Base-by-base conservation (phyloP, 768 basidiomycete genomes). In the Podaxis rugospora region DNA sequence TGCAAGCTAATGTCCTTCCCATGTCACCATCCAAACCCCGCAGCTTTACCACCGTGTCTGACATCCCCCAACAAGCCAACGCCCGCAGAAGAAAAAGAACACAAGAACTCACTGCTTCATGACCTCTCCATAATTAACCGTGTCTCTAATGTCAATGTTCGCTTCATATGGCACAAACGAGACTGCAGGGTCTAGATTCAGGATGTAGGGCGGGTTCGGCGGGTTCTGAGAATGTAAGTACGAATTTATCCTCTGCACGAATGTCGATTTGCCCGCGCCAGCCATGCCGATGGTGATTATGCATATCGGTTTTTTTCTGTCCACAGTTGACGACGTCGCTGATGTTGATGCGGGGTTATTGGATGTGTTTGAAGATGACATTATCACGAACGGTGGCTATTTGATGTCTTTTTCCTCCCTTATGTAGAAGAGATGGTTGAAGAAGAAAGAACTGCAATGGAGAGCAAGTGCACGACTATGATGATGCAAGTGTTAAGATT, bases 181-280 rank as follows among this genome's bases (percentile, higher is more conserved):
- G 2, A 98, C 96, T 1, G 97, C 97, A 5, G 97, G 97, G 73
- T 99, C 97, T 62, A 99, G 88, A 72, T 99, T 99, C 72, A 99
- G 83, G 71, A 98, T 89, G 74, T 99, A 99, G 0, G 97, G 95
- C 2, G 90, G 88, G n/a, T 77, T 75, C 25, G 81, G 79, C 1
- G 80, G 84, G 61, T 86, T 71, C 46, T 75, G 74, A 0, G 88
- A 81, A 75, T 96, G 92, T 51, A 98, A 77, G 76, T 98, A 84
- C 13, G 95, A 90, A 72, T 96, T 98, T 59, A 98, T 88, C 36
- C 93, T 86, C 66, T 97, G 93, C 18, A 99, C 92, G 70, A 99
- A 92, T 2, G 96, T 98, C 5, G 97, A 98, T 78, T 98, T 98
- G 63, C 96, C 96, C 2, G 93, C 93, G 4, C 95, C 95, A 0